phyloP scores from a whole-genome alignment of 257 asterid genomes.

The Misopates orontium region DNA sequence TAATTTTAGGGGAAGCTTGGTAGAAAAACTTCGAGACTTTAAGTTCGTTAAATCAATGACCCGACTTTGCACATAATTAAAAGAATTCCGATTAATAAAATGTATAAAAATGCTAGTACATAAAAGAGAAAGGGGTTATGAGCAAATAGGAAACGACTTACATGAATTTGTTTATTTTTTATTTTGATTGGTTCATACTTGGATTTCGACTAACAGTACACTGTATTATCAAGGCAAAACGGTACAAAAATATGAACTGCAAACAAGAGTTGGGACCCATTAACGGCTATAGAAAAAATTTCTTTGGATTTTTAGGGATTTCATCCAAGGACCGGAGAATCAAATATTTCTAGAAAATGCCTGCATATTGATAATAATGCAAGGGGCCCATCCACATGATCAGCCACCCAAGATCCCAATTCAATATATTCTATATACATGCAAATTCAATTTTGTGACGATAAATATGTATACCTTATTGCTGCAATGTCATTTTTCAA shows the following conservation, averaged over 20 bases:
- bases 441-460: neutral
- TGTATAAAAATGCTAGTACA: neutral
- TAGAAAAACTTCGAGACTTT: no score
- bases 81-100: neutral
- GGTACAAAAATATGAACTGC: neutral
- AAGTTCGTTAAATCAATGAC: neutral
- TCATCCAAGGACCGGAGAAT: slow-evolving; percentile 36
- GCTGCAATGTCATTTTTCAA: neutral
- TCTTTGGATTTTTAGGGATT: slow-evolving; percentile 36
- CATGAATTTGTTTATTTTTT: no score
- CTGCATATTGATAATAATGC: slow-evolving; percentile 36
- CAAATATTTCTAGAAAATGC: slow-evolving; percentile 44
- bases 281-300: slow-evolving; percentile 46
- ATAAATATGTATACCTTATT: neutral
- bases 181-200: no score
- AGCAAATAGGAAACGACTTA: no score
- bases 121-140: slow-evolving; percentile 21
- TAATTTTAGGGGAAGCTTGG: no score
- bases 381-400: slow-evolving; percentile 37
- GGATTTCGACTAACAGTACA: slow-evolving; percentile 1
- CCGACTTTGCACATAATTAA: neutral
- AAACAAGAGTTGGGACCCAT: slow-evolving; percentile 38
- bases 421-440: neutral
- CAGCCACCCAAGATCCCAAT: slow-evolving; percentile 12
- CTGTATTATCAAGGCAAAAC: neutral